phyloP scores from a whole-genome alignment of 192 early-diverging fungal genomes.

The Phycomyces nitens region DNA sequence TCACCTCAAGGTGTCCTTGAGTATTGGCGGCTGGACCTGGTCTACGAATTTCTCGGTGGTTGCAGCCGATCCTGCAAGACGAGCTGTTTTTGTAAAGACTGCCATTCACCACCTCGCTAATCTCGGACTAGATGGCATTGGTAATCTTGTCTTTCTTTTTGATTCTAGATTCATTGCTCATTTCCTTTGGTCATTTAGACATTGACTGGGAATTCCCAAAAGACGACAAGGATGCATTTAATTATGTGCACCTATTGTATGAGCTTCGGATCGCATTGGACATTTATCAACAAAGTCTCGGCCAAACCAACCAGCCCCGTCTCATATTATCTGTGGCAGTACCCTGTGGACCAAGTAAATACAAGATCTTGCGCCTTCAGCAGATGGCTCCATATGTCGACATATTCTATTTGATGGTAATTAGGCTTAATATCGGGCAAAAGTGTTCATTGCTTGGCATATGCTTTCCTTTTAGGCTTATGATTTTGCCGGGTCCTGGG shows the following conservation, averaged over 20 bases:
- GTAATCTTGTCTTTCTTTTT: conserved; percentile 5
- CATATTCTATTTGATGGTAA: conserved; percentile 84
- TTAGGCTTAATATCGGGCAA: too few relatives aligned
- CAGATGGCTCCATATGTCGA: conserved; percentile 68
- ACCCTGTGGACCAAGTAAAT: conserved; percentile 59
- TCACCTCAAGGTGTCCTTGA: conserved; percentile 66
- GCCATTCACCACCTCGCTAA: conserved; percentile 46
- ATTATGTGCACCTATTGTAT: conserved; percentile 75
- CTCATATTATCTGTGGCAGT: conserved; percentile 69
- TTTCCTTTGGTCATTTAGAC: conserved; percentile 31
- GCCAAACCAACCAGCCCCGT: conserved; percentile 27
- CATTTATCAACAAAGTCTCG: conserved; percentile 39
- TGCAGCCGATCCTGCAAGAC: conserved; percentile 45
- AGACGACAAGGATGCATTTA: conserved; percentile 71
- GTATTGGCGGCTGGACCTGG: conserved; percentile 79
- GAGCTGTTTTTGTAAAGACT: conserved; percentile 58
- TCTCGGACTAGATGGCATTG: conserved; percentile 54
- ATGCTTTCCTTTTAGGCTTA: conserved; percentile 49
- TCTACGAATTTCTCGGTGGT: conserved; percentile 69
- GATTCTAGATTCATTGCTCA: neutral
- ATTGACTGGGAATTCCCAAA: conserved; percentile 83
- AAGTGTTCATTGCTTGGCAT: too few relatives aligned
- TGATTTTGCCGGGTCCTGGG: conserved; percentile 72
- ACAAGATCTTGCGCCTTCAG: conserved; percentile 57
- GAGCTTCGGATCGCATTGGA: conserved; percentile 72